Evolutionary conservation across 139 green algal species (phyloP).

Genomic region (Asterochloris erici): DNA sequence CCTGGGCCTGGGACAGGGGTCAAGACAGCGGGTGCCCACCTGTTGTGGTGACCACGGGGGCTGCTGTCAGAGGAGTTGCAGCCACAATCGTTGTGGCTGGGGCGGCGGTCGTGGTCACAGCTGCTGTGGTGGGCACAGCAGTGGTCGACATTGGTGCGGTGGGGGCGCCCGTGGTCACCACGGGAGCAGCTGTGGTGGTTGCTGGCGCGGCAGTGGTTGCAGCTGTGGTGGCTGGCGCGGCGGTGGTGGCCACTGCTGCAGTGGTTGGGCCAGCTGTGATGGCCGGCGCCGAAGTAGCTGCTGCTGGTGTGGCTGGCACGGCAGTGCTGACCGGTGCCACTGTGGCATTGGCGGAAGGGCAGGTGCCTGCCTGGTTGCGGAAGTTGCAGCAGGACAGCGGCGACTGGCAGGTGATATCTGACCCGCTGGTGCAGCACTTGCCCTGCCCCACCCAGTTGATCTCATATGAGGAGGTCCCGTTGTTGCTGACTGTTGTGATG

Average conservation of each 20-base stretch:
- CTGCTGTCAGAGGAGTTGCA: neutral
- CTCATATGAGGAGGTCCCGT: constrained; percentile 14
- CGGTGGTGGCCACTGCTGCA: neutral
- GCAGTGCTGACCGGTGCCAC: neutral
- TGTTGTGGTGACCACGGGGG: neutral
- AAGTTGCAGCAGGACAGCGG: constrained; percentile 26
- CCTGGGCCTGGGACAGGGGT: too few relatives aligned
- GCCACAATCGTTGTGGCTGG: neutral
- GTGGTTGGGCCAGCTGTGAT: neutral
- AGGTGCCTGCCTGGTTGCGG: neutral
- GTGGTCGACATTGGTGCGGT: neutral
- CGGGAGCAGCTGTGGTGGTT: neutral
- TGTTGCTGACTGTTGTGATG: constrained; percentile 9
- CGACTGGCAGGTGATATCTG: neutral
- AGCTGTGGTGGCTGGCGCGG: neutral
- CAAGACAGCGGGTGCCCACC: too few relatives aligned
- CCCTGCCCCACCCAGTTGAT: constrained; percentile 18
- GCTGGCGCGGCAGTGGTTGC: neutral
- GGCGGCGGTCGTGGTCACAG: neutral
- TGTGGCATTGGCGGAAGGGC: neutral
- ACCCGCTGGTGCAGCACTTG: constrained; percentile 17
- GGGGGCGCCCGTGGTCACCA: neutral
- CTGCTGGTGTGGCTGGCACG: neutral
- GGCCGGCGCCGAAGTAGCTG: neutral
- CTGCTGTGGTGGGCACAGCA: neutral